Conservation (phyloP, 441 rosid genomes). For the Adansonia madagascariensis region DNA sequence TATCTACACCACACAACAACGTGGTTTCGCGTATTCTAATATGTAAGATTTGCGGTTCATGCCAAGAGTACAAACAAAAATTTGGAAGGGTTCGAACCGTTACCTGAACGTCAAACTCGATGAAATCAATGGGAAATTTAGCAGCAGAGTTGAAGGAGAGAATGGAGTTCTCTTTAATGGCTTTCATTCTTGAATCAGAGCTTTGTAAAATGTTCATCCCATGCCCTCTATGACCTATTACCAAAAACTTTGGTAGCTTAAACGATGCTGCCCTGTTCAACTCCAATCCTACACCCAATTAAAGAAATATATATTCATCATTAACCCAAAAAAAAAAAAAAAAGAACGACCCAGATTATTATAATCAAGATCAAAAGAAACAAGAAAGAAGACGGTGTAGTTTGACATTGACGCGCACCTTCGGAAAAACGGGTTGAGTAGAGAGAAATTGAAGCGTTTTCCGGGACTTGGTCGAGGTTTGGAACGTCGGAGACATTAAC, state of each 20-base stretch:
- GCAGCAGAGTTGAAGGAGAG: slow-evolving; percentile 77
- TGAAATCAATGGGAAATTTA: slow-evolving; percentile 65
- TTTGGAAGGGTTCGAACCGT: too few relatives aligned
- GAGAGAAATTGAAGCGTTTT: slow-evolving; percentile 41
- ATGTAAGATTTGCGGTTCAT: background rate
- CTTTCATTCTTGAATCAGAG: slow-evolving; percentile 66
- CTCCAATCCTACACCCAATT: slow-evolving; percentile 43
- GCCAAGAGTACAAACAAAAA: too few relatives aligned
- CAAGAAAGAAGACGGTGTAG: background rate
- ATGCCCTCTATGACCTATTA: slow-evolving; percentile 84
- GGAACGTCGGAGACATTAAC: slow-evolving; percentile 72
- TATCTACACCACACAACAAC: background rate
- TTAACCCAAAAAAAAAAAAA: background rate
- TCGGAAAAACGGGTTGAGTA: slow-evolving; percentile 31
- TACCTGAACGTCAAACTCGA: slow-evolving; percentile 74
- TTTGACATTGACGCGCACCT: slow-evolving; percentile 8
- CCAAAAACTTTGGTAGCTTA: slow-evolving; percentile 67
- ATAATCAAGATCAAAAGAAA: background rate
- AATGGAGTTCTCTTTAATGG: slow-evolving; percentile 76
- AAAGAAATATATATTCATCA: background rate
- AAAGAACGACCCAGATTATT: background rate
- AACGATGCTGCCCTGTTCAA: slow-evolving; percentile 33
- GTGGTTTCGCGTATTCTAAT: background rate
- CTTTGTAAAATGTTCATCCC: slow-evolving; percentile 76
- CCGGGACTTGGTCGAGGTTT: slow-evolving; percentile 54